phyloP scores from a whole-genome alignment of 23 red algal species.

The Gracilaria caudata region DNA sequence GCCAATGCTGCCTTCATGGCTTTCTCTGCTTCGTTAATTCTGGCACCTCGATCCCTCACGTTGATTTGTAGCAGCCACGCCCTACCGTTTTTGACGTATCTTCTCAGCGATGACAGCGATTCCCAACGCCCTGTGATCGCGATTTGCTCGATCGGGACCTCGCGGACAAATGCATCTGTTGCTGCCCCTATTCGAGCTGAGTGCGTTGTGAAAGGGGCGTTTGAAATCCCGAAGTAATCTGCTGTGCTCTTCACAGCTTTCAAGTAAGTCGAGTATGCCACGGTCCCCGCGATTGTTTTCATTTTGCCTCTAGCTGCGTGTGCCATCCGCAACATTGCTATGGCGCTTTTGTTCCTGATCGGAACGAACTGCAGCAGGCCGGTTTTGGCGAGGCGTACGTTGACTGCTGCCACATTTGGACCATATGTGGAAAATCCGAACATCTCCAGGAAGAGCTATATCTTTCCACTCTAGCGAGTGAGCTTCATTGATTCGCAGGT shows the following conservation, averaged over 20 bases:
- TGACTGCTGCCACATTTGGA: background rate
- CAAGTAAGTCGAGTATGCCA: too few species aligned
- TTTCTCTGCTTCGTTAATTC: too few species aligned
- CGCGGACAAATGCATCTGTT: background rate
- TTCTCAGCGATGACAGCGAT: background rate
- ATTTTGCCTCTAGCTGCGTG: too few species aligned
- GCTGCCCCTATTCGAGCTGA: conserved; percentile 14
- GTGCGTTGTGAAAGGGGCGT: too few species aligned
- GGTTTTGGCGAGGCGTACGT: background rate
- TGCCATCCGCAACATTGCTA: too few species aligned
- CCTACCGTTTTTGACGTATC: conserved; percentile 3
- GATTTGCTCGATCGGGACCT: background rate
- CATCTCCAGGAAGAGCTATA: background rate
- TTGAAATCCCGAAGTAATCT: too few species aligned
- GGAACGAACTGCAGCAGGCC: background rate
- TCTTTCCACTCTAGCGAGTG: background rate
- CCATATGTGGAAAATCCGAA: background rate
- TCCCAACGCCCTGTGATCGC: conserved; percentile 24
- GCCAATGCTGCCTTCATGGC: too few species aligned
- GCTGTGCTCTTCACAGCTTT: too few species aligned
- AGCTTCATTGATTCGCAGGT: background rate
- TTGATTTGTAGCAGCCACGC: background rate
- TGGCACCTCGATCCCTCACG: too few species aligned
- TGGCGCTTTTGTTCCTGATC: too few species aligned
- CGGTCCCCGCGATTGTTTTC: too few species aligned